phyloP scores from a whole-genome alignment of 192 early-diverging fungal genomes.

The Coemansia sp. region DNA sequence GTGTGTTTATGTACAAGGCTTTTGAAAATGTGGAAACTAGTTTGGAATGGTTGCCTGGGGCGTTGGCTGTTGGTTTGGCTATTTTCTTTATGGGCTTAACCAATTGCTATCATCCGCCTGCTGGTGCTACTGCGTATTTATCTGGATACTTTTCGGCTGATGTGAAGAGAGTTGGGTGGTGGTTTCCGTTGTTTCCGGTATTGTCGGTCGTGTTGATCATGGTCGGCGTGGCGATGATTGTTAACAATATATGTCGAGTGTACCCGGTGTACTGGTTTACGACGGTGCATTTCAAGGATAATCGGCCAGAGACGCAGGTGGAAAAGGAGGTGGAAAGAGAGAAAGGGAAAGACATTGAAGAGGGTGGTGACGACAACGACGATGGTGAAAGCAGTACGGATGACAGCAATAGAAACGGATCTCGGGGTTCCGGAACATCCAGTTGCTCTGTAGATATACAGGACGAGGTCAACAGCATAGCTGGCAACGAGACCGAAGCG shows the following conservation, averaged over 20 bases:
- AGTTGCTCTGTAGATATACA: conserved; percentile 8
- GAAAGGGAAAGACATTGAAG: background rate
- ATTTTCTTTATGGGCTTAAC: conserved; percentile 49
- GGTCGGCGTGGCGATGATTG: conserved; percentile 27
- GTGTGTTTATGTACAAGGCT: conserved; percentile 45
- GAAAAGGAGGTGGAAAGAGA: background rate
- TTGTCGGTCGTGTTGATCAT: conserved; percentile 38
- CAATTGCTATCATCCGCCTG: conserved; percentile 53
- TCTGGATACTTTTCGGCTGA: conserved; percentile 27
- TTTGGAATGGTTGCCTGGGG: conserved; percentile 45
- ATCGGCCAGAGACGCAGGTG: background rate
- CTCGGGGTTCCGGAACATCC: background rate
- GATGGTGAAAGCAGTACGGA: background rate
- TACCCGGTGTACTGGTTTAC: conserved; percentile 55
- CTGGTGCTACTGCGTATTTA: conserved; percentile 48
- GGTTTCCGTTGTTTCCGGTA: conserved; percentile 52
- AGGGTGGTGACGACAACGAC: conserved; percentile 4
- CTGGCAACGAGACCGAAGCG: conserved; percentile 30
- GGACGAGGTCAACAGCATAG: conserved; percentile 14
- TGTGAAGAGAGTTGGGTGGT: conserved; percentile 41
- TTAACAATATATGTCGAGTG: conserved; percentile 47
- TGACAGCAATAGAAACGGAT: background rate
- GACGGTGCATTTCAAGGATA: conserved; percentile 17
- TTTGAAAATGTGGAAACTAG: conserved; percentile 31
- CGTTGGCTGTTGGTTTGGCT: conserved; percentile 43